A percentile compares a stretch with the other conserved stretches of the same genome.
Evolutionary conservation across 1,139 yeast genomes (phyloP).

Genomic region (Kurtzmaniella quercitrusa): DNA sequence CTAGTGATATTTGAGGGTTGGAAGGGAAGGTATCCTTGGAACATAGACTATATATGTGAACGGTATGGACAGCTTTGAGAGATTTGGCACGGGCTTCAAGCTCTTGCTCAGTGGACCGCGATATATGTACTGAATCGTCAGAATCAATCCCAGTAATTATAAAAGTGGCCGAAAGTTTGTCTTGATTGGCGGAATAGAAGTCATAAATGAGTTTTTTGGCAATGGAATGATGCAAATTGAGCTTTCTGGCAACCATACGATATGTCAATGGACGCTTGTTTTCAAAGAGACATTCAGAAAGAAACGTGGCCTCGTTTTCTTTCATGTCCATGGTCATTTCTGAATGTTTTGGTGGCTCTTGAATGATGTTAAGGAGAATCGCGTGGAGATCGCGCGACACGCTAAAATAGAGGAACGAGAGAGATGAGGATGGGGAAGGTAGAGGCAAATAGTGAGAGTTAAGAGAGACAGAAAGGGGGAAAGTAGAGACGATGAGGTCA

Average conservation of each 20-base stretch:
- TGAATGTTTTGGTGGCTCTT: neutral
- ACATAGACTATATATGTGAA: constrained; percentile 31
- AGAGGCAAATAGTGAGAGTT: neutral
- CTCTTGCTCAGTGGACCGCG: constrained; percentile 12
- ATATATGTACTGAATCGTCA: constrained; percentile 14
- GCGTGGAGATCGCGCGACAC: neutral
- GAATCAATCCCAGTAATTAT: constrained; percentile 25
- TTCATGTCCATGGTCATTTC: constrained; percentile 35
- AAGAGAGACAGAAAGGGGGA: neutral
- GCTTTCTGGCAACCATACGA: constrained; percentile 23
- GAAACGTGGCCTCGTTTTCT: constrained; percentile 24
- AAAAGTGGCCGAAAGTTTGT: constrained; percentile 30
- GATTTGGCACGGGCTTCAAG: constrained; percentile 10
- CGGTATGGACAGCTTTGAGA: constrained; percentile 20
- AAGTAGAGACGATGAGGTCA: neutral
- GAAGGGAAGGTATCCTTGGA: constrained; percentile 15
- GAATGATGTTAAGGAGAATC: neutral
- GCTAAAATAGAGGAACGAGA: neutral
- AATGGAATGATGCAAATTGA: constrained; percentile 22
- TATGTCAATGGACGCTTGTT: constrained; percentile 26
- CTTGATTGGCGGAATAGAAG: constrained; percentile 28
- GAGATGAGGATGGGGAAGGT: neutral
- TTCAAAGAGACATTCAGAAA: constrained; percentile 23
- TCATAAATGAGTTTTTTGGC: constrained; percentile 29
- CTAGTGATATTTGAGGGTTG: constrained; percentile 24